A percentile compares a stretch with the other conserved stretches of the same genome.
phyloP scores from a whole-genome alignment of 2,329 filamentous ascomycete genomes.

The Fragosphaeria purpurea region DNA sequence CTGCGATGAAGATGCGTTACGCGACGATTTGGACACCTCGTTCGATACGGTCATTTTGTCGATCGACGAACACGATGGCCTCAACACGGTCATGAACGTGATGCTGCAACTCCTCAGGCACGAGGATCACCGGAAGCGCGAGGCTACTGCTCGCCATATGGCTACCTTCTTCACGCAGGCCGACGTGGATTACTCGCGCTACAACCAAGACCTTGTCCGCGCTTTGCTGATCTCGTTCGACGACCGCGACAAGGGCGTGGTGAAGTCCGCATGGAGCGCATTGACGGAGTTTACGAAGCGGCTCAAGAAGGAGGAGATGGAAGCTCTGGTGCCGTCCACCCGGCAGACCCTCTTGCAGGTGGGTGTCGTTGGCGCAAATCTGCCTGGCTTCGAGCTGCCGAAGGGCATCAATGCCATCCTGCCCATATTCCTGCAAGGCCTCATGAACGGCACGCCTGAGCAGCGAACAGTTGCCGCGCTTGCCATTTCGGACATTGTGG shows the following conservation, averaged over 20 bases:
- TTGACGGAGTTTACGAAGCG: conserved; percentile 80
- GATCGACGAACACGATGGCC: conserved; percentile 89
- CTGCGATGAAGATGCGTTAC: conserved; percentile 63
- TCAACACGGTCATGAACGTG: conserved; percentile 93
- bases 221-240: conserved; percentile 86
- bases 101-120: conserved; percentile 82
- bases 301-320: conserved; percentile 96
- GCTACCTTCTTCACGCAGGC: conserved; percentile 75
- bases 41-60: conserved; percentile 87
- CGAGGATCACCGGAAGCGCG: conserved; percentile 78
- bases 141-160: conserved; percentile 67
- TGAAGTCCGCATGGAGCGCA: conserved; percentile 83
- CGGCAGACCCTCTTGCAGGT: conserved; percentile 79
- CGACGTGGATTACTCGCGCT: conserved; percentile 83
- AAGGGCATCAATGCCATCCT: conserved; percentile 96
- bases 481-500: conserved; percentile 90
- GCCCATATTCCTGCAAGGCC: conserved; percentile 92
- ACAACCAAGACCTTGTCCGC: conserved; percentile 91
- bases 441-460: conserved; percentile 92
- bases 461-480: conserved; percentile 87
- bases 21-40: conserved; percentile 62
- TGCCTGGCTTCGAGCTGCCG: conserved; percentile 81
- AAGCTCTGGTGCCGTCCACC: conserved; percentile 77
- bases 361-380: conserved; percentile 72
- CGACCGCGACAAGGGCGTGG: conserved; percentile 70